Conservation (phyloP, 164 flowering plant genomes). For the Stephania cephalantha region DNA sequence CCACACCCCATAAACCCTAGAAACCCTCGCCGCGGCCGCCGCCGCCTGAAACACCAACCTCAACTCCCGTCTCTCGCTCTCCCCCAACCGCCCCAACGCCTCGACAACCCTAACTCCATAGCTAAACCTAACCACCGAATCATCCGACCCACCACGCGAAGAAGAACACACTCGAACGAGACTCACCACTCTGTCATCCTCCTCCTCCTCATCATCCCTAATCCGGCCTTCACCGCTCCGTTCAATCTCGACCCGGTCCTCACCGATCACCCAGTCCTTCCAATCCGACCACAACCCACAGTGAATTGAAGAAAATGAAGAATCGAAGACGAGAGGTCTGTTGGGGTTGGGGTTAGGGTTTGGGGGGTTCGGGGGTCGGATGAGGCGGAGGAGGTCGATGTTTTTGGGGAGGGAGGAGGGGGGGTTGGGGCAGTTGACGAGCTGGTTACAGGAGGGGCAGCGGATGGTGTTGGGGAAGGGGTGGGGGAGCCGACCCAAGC, state of each 20-base stretch:
- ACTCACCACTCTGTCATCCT: slow-evolving; percentile 35
- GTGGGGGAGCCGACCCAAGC: slow-evolving; percentile 53
- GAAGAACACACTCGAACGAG: slow-evolving; percentile 33
- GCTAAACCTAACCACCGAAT: slow-evolving; percentile 33
- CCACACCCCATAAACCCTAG: slow-evolving; percentile 68
- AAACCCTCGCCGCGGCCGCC: slow-evolving; percentile 20
- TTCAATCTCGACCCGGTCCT: slow-evolving; percentile 32
- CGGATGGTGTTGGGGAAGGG: slow-evolving; percentile 51
- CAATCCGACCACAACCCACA: slow-evolving; percentile 37
- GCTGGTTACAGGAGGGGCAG: slow-evolving; percentile 80
- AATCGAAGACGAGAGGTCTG: too few species aligned
- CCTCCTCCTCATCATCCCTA: slow-evolving; percentile 2
- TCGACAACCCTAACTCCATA: slow-evolving; percentile 39
- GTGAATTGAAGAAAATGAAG: slow-evolving; percentile 5
- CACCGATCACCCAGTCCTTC: slow-evolving; percentile 57
- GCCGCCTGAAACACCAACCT: slow-evolving; percentile 32
- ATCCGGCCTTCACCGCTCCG: not conserved
- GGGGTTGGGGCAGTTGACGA: slow-evolving; percentile 44
- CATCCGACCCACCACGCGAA: slow-evolving; percentile 5
- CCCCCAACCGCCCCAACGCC: slow-evolving; percentile 42
- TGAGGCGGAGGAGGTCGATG: slow-evolving; percentile 78
- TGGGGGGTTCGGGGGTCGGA: slow-evolving; percentile 8
- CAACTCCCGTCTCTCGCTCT: slow-evolving; percentile 38
- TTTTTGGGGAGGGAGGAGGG: slow-evolving; percentile 81
- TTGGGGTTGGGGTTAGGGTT: slow-evolving; percentile 16